Percentiles rank a stretch among this genome's conserved stretches.
Evolutionary conservation across 495 filamentous ascomycete genomes (phyloP).

Genomic region (Xylaria intraflava): DNA sequence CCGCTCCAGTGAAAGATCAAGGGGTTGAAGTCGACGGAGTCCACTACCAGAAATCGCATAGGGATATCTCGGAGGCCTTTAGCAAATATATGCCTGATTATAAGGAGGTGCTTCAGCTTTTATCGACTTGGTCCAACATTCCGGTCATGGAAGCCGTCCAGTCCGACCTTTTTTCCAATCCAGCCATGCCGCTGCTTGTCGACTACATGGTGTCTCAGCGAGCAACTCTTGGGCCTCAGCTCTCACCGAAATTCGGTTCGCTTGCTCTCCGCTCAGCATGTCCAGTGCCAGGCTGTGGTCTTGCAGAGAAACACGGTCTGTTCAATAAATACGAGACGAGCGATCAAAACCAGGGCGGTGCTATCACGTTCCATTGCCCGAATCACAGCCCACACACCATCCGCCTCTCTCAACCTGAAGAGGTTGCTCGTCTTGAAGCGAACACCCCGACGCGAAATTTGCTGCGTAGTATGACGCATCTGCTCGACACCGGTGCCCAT

Average conservation of each 20-base stretch:
- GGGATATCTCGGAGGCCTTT: conserved; percentile 6
- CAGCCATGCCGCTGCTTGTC: conserved; percentile 12
- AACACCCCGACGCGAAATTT: conserved; percentile 22
- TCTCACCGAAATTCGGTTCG: conserved; percentile 24
- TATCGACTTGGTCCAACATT: conserved; percentile 17
- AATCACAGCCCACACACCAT: conserved; percentile 12
- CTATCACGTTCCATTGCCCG: conserved; percentile 14
- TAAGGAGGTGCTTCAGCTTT: conserved; percentile 10
- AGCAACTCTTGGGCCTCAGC: conserved; percentile 14
- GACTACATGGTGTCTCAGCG: conserved; percentile 11
- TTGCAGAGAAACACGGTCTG: conserved; percentile 13
- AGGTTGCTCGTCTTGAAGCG: conserved; percentile 20
- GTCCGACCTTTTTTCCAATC: conserved; percentile 14
- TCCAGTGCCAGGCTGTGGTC: conserved; percentile 17
- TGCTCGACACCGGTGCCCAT: conserved; percentile 10
- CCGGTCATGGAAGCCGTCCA: conserved; percentile 8
- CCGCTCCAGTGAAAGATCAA: conserved; percentile 15
- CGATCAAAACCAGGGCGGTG: not conserved
- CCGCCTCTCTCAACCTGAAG: conserved; percentile 4
- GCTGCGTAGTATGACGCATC: conserved; percentile 14
- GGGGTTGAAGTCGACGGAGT: conserved; percentile 13
- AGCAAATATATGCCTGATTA: conserved; percentile 6
- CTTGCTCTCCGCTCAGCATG: conserved; percentile 22
- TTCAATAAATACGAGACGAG: conserved; percentile 15
- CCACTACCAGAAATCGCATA: conserved; percentile 22